Evolutionary conservation across 176 grass and related monocot species (phyloP).

Genomic region (Eragrostis nindensis): DNA sequence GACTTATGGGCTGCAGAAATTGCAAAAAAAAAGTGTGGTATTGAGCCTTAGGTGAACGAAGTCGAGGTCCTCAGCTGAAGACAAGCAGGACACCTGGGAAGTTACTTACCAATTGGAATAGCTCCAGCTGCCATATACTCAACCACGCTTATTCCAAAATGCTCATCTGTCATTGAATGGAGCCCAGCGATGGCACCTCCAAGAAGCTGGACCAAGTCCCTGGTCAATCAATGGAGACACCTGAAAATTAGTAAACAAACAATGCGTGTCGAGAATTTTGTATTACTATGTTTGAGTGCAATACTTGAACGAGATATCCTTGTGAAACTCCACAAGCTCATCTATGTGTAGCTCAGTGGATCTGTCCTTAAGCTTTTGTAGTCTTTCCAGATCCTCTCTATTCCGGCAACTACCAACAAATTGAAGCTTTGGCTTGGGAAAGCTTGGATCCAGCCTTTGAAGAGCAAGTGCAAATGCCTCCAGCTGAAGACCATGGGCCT

Average conservation of each 20-base stretch:
- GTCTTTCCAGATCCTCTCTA: constrained; percentile 78
- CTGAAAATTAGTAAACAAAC: constrained; percentile 2
- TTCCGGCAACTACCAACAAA: constrained; percentile 91
- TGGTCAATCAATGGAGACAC: constrained; percentile 39
- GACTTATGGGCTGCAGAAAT: constrained; percentile 81
- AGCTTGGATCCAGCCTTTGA: constrained; percentile 61
- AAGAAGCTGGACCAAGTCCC: constrained; percentile 79
- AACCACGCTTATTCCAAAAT: constrained; percentile 95
- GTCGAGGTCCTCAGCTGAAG: not conserved
- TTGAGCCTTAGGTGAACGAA: constrained; percentile 12
- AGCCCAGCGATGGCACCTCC: constrained; percentile 79
- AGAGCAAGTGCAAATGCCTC: constrained; percentile 86
- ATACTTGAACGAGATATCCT: constrained; percentile 76
- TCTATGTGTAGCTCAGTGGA: constrained; percentile 71
- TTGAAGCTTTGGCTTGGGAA: constrained; percentile 72
- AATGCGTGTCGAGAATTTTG: not conserved
- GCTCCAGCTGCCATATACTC: constrained; percentile 98
- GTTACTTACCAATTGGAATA: constrained; percentile 81
- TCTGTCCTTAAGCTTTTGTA: constrained; percentile 81
- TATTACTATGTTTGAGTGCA: not conserved
- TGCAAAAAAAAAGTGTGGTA: not conserved
- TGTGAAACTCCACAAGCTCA: constrained; percentile 85
- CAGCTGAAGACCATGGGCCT: constrained; percentile 92
- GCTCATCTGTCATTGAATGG: constrained; percentile 96
- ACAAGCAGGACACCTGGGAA: not conserved